Base-by-base conservation (phyloP, 202 grass and related monocot species). In the Panicum virgatum region DNA sequence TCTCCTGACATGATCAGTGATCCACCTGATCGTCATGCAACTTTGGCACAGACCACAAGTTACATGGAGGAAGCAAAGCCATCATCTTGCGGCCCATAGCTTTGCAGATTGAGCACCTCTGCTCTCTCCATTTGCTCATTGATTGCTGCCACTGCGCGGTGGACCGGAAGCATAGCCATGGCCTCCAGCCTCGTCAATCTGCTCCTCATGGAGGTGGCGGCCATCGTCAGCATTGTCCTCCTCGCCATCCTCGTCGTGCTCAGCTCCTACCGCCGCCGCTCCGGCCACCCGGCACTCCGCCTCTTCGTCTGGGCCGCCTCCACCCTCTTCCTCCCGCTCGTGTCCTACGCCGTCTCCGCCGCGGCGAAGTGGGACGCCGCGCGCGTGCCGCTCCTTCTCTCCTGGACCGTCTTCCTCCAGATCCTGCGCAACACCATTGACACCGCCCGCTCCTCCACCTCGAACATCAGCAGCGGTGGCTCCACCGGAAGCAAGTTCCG, bases 401-500 rank as follows among this genome's bases (percentile, higher is more conserved):
- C 77, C 27, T 89, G 87, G 87, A 89, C 78, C 22, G 87, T 89
- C 39, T 85, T 89, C 82, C 87, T 89, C 82, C 77, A 89, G 82
- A 82, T 85, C 46, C 82, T 89, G 29, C 78, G 82, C 78, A 89
- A 85, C 87, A 89, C 87, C 72, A 60, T 89, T 72, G 87, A 89
- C 87, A 89, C 82, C 30, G 82, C 87, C 9, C 59, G 83, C 2
- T 82, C 18, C 12, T 82, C 78, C 9, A 73, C 72, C 14, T 62
- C 66, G 5, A 76, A 72, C 45, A 81, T 85, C 87, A n/a, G 1
- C 81, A 59, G 34, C 57, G 2, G 38, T 40, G 54, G 69, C 39
- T 36, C 47, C 72, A 43, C 8, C 18, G 75, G 81, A 0, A 85
- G 83, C 82, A 89, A 89, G 87, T 72, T 89, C 82, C 65, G 87